phyloP scores from a whole-genome alignment of 306 rosid genomes.

The Lathyrus sativus region DNA sequence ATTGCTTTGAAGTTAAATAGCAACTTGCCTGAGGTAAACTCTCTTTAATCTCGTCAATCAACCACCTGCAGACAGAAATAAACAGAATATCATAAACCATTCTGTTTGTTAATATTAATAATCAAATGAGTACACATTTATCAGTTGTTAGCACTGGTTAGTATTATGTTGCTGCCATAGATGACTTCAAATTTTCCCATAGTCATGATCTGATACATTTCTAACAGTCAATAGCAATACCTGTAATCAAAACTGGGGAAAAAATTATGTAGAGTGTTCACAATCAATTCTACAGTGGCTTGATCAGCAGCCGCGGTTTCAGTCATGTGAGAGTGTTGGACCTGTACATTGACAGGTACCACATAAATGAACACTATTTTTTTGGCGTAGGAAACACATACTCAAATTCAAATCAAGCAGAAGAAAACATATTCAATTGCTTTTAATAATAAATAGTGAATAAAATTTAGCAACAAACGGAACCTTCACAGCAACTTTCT shows the following conservation, averaged over 20 bases:
- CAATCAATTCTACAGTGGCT: conserved; percentile 81
- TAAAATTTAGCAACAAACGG: conserved; percentile 35
- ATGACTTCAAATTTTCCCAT: conserved; percentile 33
- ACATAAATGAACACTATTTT: conserved; percentile 25
- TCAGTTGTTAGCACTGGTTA: conserved; percentile 13
- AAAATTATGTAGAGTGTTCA: conserved; percentile 69
- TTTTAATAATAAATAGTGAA: conserved; percentile 9
- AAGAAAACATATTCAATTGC: conserved; percentile 37
- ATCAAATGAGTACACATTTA: conserved; percentile 26
- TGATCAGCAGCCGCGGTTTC: conserved; percentile 96
- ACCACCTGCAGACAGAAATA: conserved; percentile 67
- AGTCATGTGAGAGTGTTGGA: conserved; percentile 94
- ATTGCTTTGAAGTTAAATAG: conserved; percentile 39
- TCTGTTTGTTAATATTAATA: conserved; percentile 8
- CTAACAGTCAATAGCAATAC: conserved; percentile 45
- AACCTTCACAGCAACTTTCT: conserved; percentile 99
- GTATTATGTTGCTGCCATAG: conserved; percentile 26
- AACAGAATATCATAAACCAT: conserved; percentile 32
- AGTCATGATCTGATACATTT: conserved; percentile 17
- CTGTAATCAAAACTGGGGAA: conserved; percentile 94
- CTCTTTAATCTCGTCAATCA: conserved; percentile 86
- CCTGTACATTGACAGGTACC: conserved; percentile 57
- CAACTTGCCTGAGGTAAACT: conserved; percentile 83
- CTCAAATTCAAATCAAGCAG: conserved; percentile 5
- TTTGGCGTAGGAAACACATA: conserved; percentile 32